Evolutionary conservation across 2,329 filamentous ascomycete genomes (phyloP), one percentile per base, ranked within the genome.

Genomic region (Aspergillus glaucus): DNA sequence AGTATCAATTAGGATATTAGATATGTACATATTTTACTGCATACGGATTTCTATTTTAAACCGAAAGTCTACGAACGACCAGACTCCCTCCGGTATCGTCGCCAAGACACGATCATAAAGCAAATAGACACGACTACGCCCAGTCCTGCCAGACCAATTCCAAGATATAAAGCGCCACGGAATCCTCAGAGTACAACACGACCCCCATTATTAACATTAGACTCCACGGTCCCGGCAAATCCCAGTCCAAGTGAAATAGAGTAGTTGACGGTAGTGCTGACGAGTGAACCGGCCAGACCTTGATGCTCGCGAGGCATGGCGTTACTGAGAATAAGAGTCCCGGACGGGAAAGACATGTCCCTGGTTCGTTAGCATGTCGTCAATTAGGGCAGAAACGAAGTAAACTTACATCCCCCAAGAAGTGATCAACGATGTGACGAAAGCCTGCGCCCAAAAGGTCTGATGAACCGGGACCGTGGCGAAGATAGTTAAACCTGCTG

Each of bases 241-340:
- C 84, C 85, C 0, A 88, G 72, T 0, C 81, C 82, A 2, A 87
- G 65, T 1, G 81, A 81, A 37, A 87, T 86, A 46, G 78, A 78
- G 61, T 87, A 88, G 65, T 88, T 86, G 50, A 87, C 79, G 7
- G 82, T 74, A 0, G 83, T 86, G 50, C 76, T 81, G 19, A 86
- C 79, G 4, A 87, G 62, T 22, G 75, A 80, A 1, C 75, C 76
- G 1, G 76, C 74, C n/a, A 79, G 67, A 14, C 77, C 77, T 58
- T 79, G 77, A 46, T 76, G 71, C 44, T 74, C 64, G 39, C 68
- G 67, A 1, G 63, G 57, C 49, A 77, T 68, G 2, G 68, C 69
- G 55, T 85, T 78, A 43, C 76, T 79, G 4, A 87, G 68, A n/a
- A 86, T 75, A 6, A 85, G 61, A 0, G 76, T 83, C 0, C 79